Base-by-base conservation (phyloP, 768 basidiomycete species). In the Mycena filopes region DNA sequence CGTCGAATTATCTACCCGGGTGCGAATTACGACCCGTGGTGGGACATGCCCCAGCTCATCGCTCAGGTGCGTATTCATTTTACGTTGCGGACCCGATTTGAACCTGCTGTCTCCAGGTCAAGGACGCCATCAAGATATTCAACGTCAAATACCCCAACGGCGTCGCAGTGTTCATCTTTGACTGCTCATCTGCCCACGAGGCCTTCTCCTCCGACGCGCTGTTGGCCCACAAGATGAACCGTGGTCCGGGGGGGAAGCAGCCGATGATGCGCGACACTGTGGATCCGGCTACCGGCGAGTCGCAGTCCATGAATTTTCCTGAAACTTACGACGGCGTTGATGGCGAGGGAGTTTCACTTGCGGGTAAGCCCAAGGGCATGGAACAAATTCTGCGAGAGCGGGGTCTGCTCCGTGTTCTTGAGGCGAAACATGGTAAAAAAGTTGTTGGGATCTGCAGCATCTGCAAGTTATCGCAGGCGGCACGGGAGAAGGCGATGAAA, bases 181-280 rank as follows among this genome's bases (percentile, higher is more conserved):
- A 77, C 50, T 71, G 72, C 53, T 77, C 72, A 2, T 76, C 66
- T 0, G 70, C 74, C 7, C 70, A 77, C 41, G 67, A 69, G 16
- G 70, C 69, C 15, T 72, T 73, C 21, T 57, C 73, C 20, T 58
- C 64, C 16, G 71, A 77, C 55, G 72, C 74, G 6, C 64, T 75
- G 1, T 69, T 75, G 61, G 70, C 59, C 21, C 70, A 73, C 38
- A 72, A 74, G 3, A 75, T 75, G 72, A 76, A 75, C 58, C 55
- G 67, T 16, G 46, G 38, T n/a, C 67, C 67, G 5, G 69, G 74
- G 3, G 75, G 74, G 21, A 70, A 70, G 36, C 72, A 75, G 42
- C 69, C 67, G 16, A 55, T 51, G 8, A 67, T 70, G 66, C 69
- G 57, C 40, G 55, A 60, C 46, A 74, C 73, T 16, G 31, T 56